Evolutionary conservation across 805 yeast species (phyloP).

Genomic region (Jamesozyma rosinii): DNA sequence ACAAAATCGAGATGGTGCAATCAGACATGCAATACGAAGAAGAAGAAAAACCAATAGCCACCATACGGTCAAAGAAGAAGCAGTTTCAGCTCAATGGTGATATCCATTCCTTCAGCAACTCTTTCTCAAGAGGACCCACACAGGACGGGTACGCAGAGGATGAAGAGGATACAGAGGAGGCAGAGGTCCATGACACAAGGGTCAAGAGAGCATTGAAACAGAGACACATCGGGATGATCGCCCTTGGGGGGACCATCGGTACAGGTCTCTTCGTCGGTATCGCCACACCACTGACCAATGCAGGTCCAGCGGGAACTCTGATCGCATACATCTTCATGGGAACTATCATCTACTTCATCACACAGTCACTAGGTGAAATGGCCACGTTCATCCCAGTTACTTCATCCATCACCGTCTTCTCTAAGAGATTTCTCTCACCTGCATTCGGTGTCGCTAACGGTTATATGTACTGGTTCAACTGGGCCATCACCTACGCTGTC

Average conservation of each 20-base stretch:
- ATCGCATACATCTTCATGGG: slow-evolving; percentile 59
- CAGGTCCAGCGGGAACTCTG: slow-evolving; percentile 58
- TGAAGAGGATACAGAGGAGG: slow-evolving; percentile 24
- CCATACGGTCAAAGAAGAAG: slow-evolving; percentile 1
- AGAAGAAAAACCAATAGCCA: slow-evolving; percentile 1
- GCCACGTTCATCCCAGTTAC: slow-evolving; percentile 63
- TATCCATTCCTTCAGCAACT: slow-evolving; percentile 5
- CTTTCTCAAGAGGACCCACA: slow-evolving; percentile 5
- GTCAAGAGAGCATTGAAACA: slow-evolving; percentile 51
- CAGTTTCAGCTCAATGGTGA: slow-evolving; percentile 3
- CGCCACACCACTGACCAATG: slow-evolving; percentile 41
- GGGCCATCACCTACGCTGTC: slow-evolving; percentile 63
- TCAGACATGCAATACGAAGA: neutral
- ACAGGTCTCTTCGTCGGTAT: slow-evolving; percentile 62
- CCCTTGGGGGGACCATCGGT: slow-evolving; percentile 67
- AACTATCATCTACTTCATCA: slow-evolving; percentile 47
- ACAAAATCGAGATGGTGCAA: slow-evolving; percentile 6
- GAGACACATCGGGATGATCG: slow-evolving; percentile 62
- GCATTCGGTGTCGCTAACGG: slow-evolving; percentile 62
- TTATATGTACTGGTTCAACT: slow-evolving; percentile 62
- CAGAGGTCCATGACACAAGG: slow-evolving; percentile 32
- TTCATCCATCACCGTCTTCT: slow-evolving; percentile 53
- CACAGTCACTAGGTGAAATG: slow-evolving; percentile 66
- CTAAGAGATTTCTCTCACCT: slow-evolving; percentile 52
- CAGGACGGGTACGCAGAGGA: slow-evolving; percentile 8